Percentiles rank a stretch among this genome's conserved stretches.
Evolutionary conservation across 768 basidiomycete genomes (phyloP).

Genomic region (Tylopilus plumbeoviolaceoides): DNA sequence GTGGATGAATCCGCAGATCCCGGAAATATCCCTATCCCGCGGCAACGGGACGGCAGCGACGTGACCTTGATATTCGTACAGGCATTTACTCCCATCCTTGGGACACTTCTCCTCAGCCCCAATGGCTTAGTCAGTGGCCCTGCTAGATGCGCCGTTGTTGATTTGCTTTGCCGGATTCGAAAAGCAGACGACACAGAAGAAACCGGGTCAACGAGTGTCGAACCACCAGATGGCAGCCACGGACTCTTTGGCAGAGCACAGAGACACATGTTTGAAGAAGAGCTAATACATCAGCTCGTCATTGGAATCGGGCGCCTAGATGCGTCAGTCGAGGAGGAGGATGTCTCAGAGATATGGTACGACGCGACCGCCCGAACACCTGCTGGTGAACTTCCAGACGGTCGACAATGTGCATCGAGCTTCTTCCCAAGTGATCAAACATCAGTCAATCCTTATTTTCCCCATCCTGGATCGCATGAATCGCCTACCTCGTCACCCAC

Average conservation of each 20-base stretch:
- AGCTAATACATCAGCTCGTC: slow-evolving; percentile 82
- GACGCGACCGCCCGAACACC: slow-evolving; percentile 31
- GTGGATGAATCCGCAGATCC: slow-evolving; percentile 40
- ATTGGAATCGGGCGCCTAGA: slow-evolving; percentile 85
- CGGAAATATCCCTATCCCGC: slow-evolving; percentile 7
- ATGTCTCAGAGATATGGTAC: slow-evolving; percentile 31
- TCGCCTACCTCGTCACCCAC: slow-evolving; percentile 26
- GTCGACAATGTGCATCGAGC: slow-evolving; percentile 12
- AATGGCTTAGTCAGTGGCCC: slow-evolving; percentile 70
- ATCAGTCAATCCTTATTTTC: slow-evolving; percentile 52
- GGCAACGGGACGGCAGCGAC: slow-evolving; percentile 14
- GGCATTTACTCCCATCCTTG: slow-evolving; percentile 89
- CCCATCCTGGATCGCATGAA: slow-evolving; percentile 33
- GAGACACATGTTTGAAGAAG: slow-evolving; percentile 67
- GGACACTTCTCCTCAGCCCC: slow-evolving; percentile 79
- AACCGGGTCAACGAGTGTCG: slow-evolving; percentile 33
- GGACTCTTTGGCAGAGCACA: slow-evolving; percentile 54
- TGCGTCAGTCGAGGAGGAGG: slow-evolving; percentile 32
- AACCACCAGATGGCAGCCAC: slow-evolving; percentile 22
- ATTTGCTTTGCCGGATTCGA: slow-evolving; percentile 68
- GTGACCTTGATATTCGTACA: slow-evolving; percentile 64
- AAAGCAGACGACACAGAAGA: slow-evolving; percentile 48
- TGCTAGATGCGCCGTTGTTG: slow-evolving; percentile 73
- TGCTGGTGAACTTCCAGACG: slow-evolving; percentile 24
- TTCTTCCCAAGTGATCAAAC: slow-evolving; percentile 7